Evolutionary conservation across 352 stramenopile genomes (phyloP).

Genomic region (Elongisporangium senticosum): DNA sequence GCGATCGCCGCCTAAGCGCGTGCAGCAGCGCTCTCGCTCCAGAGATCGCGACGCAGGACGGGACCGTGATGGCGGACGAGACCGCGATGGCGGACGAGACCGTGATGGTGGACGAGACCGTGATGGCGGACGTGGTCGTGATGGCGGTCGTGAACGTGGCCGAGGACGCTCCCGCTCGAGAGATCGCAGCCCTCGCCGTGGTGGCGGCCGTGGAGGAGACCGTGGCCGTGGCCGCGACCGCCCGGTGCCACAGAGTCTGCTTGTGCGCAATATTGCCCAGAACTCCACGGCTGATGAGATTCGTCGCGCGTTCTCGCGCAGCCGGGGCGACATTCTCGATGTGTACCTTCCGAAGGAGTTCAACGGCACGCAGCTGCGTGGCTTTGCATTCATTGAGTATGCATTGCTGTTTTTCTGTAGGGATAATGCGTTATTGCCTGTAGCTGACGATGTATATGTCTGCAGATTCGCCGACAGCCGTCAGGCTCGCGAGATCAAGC

Average conservation of each 20-base stretch:
- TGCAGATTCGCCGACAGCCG: conserved; percentile 46
- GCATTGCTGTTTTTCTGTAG: background rate
- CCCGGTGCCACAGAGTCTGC: conserved; percentile 32
- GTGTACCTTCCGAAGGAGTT: conserved; percentile 67
- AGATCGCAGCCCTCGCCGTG: conserved; percentile 8
- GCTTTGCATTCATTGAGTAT: conserved; percentile 82
- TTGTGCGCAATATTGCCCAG: conserved; percentile 43
- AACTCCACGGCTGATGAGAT: conserved; percentile 34
- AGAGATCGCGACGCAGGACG: conserved; percentile 17
- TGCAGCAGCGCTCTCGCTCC: conserved; percentile 22
- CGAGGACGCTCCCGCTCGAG: conserved; percentile 25
- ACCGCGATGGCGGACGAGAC: conserved; percentile 8
- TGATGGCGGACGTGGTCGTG: conserved; percentile 12
- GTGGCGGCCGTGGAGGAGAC: conserved; percentile 13
- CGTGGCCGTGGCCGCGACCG: conserved; percentile 14
- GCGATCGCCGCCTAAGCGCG: background rate
- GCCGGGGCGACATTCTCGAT: conserved; percentile 47
- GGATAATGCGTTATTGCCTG: background rate
- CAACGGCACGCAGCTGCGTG: conserved; percentile 43
- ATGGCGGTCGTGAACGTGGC: conserved; percentile 10
- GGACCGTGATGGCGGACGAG: conserved; percentile 9
- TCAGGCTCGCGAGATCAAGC: conserved; percentile 66
- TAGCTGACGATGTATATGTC: background rate
- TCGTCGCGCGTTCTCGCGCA: conserved; percentile 41
- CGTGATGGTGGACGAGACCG: conserved; percentile 9